phyloP scores from a whole-genome alignment of 1,284 basidiomycete species.

The Ustilago curta region DNA sequence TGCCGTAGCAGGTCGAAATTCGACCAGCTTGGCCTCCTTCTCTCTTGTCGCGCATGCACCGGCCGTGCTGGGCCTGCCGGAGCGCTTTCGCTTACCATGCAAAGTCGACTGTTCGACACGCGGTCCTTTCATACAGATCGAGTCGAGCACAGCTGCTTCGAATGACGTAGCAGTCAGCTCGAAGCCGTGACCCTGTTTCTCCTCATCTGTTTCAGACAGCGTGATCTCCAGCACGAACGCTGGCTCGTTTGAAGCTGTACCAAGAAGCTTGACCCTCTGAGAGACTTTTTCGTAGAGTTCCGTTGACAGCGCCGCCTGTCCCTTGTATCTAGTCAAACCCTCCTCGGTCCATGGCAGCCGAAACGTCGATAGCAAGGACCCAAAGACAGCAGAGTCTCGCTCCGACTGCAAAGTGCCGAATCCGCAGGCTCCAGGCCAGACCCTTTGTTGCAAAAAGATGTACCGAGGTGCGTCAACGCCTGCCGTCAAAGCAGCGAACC shows the following conservation, averaged over 20 bases:
- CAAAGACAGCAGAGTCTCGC: conserved; percentile 14
- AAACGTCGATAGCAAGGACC: conserved; percentile 11
- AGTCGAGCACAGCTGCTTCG: conserved; percentile 14
- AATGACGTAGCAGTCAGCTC: conserved; percentile 3
- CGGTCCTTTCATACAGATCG: not conserved
- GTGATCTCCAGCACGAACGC: conserved; percentile 18
- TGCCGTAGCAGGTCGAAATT: conserved; percentile 16
- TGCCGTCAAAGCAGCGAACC: conserved; percentile 5
- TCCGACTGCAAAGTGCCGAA: not conserved
- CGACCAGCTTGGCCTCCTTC: not conserved
- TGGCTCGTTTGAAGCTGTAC: not conserved
- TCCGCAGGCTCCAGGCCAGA: conserved; percentile 11
- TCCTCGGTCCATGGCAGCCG: conserved; percentile 17
- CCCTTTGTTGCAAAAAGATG: conserved; percentile 15
- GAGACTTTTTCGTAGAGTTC: conserved; percentile 17
- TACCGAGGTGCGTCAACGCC: conserved; percentile 4
- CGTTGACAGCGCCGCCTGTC: conserved; percentile 2
- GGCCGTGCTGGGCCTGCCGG: conserved; percentile 3
- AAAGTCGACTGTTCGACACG: not conserved
- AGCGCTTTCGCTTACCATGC: conserved; percentile 16
- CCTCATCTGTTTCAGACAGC: not conserved
- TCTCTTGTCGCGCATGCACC: not conserved
- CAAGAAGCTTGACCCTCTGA: conserved; percentile 1
- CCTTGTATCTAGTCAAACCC: not conserved
- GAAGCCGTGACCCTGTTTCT: not conserved